Evolutionary conservation across 2,329 filamentous ascomycete species (phyloP).

Genomic region (Tolypocladium ophioglossoides): DNA sequence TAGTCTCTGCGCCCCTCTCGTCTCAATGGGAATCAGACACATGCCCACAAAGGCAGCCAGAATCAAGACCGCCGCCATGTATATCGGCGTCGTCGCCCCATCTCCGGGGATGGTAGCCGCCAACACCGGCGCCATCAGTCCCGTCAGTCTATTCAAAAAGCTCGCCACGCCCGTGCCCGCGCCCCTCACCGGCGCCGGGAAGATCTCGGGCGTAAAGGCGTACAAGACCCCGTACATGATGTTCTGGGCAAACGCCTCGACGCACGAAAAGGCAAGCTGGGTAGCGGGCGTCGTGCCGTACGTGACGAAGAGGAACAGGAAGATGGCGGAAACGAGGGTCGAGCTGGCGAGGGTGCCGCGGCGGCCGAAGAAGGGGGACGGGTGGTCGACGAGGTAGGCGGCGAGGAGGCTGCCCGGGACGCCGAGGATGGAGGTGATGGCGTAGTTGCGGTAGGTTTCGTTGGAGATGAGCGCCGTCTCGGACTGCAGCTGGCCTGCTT

Average conservation of each 20-base stretch:
- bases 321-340: slow-evolving; percentile 56
- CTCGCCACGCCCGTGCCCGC: slow-evolving; percentile 63
- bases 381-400: slow-evolving; percentile 58
- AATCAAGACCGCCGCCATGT: slow-evolving; percentile 45
- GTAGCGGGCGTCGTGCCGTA: slow-evolving; percentile 43
- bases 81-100: slow-evolving; percentile 46
- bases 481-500: slow-evolving; percentile 14
- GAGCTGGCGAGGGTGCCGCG: slow-evolving; percentile 61
- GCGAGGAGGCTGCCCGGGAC: slow-evolving; percentile 69
- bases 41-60: slow-evolving; percentile 49
- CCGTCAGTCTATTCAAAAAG: slow-evolving; percentile 58
- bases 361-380: slow-evolving; percentile 53
- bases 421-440: slow-evolving; percentile 66
- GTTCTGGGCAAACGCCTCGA: slow-evolving; percentile 63
- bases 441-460: slow-evolving; percentile 67
- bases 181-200: slow-evolving; percentile 61
- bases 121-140: slow-evolving; percentile 58
- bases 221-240: slow-evolving; percentile 72
- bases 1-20: slow-evolving; percentile 45
- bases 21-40: slow-evolving; percentile 53
- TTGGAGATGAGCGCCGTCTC: slow-evolving; percentile 28
- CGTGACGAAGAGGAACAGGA: slow-evolving; percentile 57
- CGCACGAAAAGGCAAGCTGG: slow-evolving; percentile 56
- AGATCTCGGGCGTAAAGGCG: slow-evolving; percentile 68
- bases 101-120: slow-evolving; percentile 51